Base-by-base conservation (phyloP, 345 rosid species). In the Brassica nigra region DNA sequence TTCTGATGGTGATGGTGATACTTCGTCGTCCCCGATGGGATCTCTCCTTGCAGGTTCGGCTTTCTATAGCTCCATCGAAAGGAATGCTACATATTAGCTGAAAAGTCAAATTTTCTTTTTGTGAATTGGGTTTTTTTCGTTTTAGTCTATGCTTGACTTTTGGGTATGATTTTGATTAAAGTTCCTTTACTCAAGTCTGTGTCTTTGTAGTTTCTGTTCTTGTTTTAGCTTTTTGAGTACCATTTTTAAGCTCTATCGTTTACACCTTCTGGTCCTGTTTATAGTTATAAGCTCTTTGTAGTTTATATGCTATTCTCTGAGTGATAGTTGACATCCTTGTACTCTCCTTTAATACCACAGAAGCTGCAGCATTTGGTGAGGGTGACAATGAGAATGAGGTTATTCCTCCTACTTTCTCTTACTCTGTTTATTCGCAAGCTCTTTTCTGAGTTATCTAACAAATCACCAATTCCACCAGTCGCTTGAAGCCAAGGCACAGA, bases 351-450 rank as follows among this genome's bases (percentile, higher is more conserved):
- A n/a, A 59, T 70, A 81, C 68, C 71, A 64, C 93, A 93, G 98
- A 93, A 81, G 97, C 97, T 83, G 88, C 82, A 29, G 95, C 93
- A 15, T 91, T 82, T 82, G 97, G 89, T 36, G 68, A 77, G 1
- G 87, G 81, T 42, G 88, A 74, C 73, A 86, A 84, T 55, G 88
- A 85, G 83, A 83, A 85, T 70, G 89, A 84, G 95, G 95, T 91
- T 74, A 55, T 59, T 44, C 3, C 30, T 75, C 69, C 7, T 4
- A 28, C 11, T 11, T 4, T 55, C 52, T 63, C 31, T 16, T 57
- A n/a, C 68, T 64, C 3, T 18, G n/a, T 54, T 69, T 63, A 49
- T 15, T 1, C 31, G 4, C 9, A 23, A 58, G 55, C 27, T 27
- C 14, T 49, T 23, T 14, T 8, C 28, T 79, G 15, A 52, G 75